phyloP scores from a whole-genome alignment of 345 rosid species.

The Combretum micranthum region DNA sequence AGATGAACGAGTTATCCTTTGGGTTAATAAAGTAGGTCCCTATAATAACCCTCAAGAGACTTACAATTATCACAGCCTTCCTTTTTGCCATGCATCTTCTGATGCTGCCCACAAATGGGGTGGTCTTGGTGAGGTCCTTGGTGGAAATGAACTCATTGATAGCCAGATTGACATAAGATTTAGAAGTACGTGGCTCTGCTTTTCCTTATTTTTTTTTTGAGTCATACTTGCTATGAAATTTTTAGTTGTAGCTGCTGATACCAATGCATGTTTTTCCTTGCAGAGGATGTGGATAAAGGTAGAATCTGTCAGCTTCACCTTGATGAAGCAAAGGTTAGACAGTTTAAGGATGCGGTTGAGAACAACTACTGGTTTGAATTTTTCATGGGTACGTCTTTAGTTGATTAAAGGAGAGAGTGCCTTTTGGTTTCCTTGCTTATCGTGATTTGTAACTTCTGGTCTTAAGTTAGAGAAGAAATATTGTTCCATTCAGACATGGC shows the following conservation, averaged over 20 bases:
- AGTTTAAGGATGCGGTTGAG: slow-evolving; percentile 84
- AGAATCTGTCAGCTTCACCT: slow-evolving; percentile 60
- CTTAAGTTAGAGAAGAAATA: no score
- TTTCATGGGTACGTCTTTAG: slow-evolving; percentile 72
- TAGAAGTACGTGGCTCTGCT: slow-evolving; percentile 49
- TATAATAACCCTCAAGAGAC: slow-evolving; percentile 99
- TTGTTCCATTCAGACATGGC: no score
- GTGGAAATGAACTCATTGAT: slow-evolving; percentile 99
- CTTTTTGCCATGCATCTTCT: slow-evolving; percentile 69
- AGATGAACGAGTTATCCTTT: slow-evolving; percentile 75
- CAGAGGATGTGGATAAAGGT: slow-evolving; percentile 61
- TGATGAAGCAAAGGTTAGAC: slow-evolving; percentile 58
- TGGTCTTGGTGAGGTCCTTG: slow-evolving; percentile 99
- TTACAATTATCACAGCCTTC: slow-evolving; percentile 96
- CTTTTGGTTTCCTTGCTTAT: no score
- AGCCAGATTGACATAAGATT: slow-evolving; percentile 80
- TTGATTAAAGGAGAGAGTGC: no score
- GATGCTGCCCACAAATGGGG: slow-evolving; percentile 92
- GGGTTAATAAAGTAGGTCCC: slow-evolving; percentile 99
- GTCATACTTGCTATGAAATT: no score
- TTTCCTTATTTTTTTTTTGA: not conserved
- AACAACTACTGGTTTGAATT: slow-evolving; percentile 90
- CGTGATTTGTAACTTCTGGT: no score
- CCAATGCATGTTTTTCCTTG: not conserved
- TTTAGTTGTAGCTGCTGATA: no score